These are phyloP conservation scores for Tetradesmus obliquus DNA, from an alignment of 139 green algal species.

Conservation along the genomic window DNA sequence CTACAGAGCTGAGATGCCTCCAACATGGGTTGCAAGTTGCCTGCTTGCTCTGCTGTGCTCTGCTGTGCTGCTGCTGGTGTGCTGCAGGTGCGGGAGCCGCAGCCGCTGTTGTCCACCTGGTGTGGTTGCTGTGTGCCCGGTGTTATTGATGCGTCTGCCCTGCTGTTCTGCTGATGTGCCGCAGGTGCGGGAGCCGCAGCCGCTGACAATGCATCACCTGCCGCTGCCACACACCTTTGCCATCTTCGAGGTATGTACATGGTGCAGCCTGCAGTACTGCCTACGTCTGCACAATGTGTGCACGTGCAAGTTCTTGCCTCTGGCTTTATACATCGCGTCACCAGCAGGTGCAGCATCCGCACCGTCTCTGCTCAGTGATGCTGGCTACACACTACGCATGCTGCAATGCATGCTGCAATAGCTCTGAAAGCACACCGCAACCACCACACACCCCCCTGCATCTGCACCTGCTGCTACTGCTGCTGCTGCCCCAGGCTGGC, in stretches of 20 bases:
- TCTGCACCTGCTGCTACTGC: not conserved
- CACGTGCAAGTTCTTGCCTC: not conserved
- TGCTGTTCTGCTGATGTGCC: too few relatives aligned
- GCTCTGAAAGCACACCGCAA: too few relatives aligned
- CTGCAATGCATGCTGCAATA: not conserved
- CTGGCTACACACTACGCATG: too few relatives aligned
- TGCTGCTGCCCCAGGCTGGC: conserved; percentile 24
- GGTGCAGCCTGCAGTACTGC: not conserved
- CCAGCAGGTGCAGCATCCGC: too few relatives aligned
- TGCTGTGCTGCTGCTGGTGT: not conserved
- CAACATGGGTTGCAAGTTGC: too few relatives aligned
- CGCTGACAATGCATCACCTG: conserved; percentile 34
- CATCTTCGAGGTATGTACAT: conserved; percentile 18
- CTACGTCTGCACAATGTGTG: not conserved
- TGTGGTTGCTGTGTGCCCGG: too few relatives aligned
- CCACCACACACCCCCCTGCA: too few relatives aligned
- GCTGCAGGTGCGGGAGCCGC: too few relatives aligned
- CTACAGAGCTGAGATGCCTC: too few relatives aligned
- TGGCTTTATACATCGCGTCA: not conserved
- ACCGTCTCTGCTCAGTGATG: too few relatives aligned
- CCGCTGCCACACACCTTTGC: conserved; percentile 38
- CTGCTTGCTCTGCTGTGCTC: not conserved
- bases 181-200: conserved; percentile 34
- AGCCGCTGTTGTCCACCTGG: too few relatives aligned
- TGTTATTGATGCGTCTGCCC: too few relatives aligned